Evolutionary conservation across 1,139 yeast species (phyloP), one percentile per base, ranked within the genome.

Genomic region (Yamadazyma dushanensis): DNA sequence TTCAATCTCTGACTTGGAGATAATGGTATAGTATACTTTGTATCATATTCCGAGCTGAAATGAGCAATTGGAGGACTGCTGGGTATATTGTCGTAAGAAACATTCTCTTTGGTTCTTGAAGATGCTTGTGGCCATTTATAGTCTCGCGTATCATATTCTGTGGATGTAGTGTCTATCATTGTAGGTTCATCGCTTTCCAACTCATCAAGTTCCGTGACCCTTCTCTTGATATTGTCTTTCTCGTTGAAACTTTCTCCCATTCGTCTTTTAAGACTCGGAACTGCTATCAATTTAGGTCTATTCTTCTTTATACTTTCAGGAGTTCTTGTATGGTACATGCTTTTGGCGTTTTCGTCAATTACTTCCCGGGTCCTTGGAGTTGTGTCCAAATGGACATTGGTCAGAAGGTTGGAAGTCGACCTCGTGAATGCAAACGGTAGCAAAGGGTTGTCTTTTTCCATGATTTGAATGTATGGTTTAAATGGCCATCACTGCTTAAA

Each of bases 211-310:
- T 44, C 57, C 23, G 50, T 43, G 10, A 57, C 72, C 30, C 66
- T 49, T 41, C 73, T 53, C 38, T 70, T 70, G 17, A 67, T 45
- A 38, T 70, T 67, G 46, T 68, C 74, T 35, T 67, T 67, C 36
- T 70, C 75, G 35, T 68, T 68, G 45, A 70, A 70, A 49, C 73
- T 66, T 23, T 58, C 73, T 0, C 75, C 75, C 70, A 66, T 63
- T 37, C 67, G 64, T 37, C 76, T 56, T 39, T 70, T 70, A 45
- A 70, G 56, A 13, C 61, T 57, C 5, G 75, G 75, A 1, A 57
- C 56, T 21, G 51, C 40, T 25, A 37, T 38, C 24, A 63, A 40
- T 5, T 43, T 35, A 3, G 69, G 68, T 53, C 53, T 25, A 35
- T 37, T 8, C 10, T 17, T 26, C 9, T 31, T 26, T 3, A 36